These are phyloP conservation scores for Aspergillus aculeatinus DNA, from an alignment of 2,329 filamentous ascomycete species.

Conservation along the genomic window DNA sequence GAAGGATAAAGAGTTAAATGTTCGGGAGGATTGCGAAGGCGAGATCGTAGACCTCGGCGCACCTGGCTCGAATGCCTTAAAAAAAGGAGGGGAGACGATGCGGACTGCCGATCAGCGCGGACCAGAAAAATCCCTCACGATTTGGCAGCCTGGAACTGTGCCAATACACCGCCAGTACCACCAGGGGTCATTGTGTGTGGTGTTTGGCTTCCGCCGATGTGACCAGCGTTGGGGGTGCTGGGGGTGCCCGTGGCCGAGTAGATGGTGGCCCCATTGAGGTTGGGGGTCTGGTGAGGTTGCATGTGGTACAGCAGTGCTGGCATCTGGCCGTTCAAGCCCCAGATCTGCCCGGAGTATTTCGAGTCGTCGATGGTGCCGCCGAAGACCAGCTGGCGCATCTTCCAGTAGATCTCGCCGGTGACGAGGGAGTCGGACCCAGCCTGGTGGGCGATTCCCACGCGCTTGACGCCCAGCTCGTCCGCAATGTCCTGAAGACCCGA, in stretches of 20 bases:
- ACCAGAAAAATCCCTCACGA: constrained; percentile 19
- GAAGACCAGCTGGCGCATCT: constrained; percentile 85
- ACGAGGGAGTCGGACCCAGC: constrained; percentile 91
- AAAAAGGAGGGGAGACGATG: not conserved
- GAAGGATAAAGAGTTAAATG: constrained; percentile 6
- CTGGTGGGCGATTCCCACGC: constrained; percentile 83
- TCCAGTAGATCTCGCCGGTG: constrained; percentile 93
- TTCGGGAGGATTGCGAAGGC: constrained; percentile 11
- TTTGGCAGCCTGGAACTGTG: constrained; percentile 57
- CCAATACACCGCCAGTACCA: constrained; percentile 71
- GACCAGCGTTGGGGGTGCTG: constrained; percentile 65
- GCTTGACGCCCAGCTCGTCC: constrained; percentile 86
- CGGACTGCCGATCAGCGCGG: not conserved
- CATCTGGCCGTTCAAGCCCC: constrained; percentile 78
- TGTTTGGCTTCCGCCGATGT: constrained; percentile 49
- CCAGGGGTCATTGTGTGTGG: constrained; percentile 71
- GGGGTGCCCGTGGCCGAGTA: constrained; percentile 54
- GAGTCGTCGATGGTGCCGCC: constrained; percentile 74
- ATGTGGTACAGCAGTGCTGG: constrained; percentile 50
- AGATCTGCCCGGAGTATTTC: constrained; percentile 84
- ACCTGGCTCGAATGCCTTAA: constrained; percentile 14
- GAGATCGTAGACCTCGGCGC: constrained; percentile 11
- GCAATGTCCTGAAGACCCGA: constrained; percentile 91
- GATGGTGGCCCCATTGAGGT: constrained; percentile 55
- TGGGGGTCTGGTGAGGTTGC: constrained; percentile 51